A percentile compares a stretch with the other conserved stretches of the same genome.
Evolutionary conservation across 352 stramenopile genomes (phyloP).

Genomic region (Phytophthora aleatoria): DNA sequence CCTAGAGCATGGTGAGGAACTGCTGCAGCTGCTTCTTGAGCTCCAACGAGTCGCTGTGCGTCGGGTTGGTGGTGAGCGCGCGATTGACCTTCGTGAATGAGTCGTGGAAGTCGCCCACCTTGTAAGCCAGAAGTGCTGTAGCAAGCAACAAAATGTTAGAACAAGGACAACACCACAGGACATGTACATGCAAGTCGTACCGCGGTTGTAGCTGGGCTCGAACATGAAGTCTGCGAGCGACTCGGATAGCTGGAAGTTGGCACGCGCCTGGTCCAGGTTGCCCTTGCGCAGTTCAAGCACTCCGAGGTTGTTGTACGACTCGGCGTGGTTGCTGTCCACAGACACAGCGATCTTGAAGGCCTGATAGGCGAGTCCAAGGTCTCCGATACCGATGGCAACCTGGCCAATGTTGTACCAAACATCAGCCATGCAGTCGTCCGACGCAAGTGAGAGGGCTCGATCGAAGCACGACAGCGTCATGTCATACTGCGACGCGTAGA

Average conservation of each 20-base stretch:
- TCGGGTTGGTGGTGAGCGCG: slow-evolving; percentile 76
- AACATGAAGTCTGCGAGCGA: slow-evolving; percentile 89
- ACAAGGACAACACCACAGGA: not conserved
- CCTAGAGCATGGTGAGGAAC: slow-evolving; percentile 79
- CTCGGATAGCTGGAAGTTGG: slow-evolving; percentile 84
- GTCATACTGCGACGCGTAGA: slow-evolving; percentile 94
- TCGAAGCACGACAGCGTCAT: slow-evolving; percentile 95
- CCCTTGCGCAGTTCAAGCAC: slow-evolving; percentile 91
- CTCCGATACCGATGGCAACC: slow-evolving; percentile 92
- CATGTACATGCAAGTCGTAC: slow-evolving; percentile 27
- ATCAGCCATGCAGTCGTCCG: slow-evolving; percentile 91
- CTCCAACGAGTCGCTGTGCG: slow-evolving; percentile 89
- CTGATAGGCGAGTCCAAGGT: slow-evolving; percentile 93
- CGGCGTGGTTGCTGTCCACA: slow-evolving; percentile 91
- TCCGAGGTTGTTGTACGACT: slow-evolving; percentile 92
- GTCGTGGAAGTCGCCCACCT: slow-evolving; percentile 91
- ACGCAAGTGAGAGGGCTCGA: slow-evolving; percentile 84
- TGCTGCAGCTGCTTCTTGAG: slow-evolving; percentile 89
- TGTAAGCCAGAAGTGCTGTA: slow-evolving; percentile 89
- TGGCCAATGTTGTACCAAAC: slow-evolving; percentile 96
- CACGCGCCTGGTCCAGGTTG: slow-evolving; percentile 85
- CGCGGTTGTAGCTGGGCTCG: slow-evolving; percentile 92
- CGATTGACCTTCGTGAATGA: slow-evolving; percentile 87
- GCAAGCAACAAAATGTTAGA: not conserved
- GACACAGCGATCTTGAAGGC: slow-evolving; percentile 94